Percentiles rank a stretch among this genome's conserved stretches.
phyloP scores from a whole-genome alignment of 73 alveolate species.

The Symbiodinium natans region DNA sequence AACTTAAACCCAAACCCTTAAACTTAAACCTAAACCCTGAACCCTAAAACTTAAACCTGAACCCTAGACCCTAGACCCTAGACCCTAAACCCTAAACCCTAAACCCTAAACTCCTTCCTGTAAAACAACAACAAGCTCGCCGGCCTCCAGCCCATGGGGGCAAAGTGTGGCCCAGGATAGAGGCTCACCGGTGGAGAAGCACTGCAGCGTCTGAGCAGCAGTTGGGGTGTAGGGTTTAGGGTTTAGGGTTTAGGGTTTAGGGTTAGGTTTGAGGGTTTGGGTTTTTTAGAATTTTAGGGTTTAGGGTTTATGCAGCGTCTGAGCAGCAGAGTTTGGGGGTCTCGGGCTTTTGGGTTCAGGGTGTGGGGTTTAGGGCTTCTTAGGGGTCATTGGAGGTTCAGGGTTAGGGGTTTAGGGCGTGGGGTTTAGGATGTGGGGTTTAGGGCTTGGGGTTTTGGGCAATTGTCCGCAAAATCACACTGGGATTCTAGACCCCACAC shows the following conservation, averaged over 20 bases:
- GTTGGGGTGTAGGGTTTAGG: background rate
- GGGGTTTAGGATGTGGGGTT: no score
- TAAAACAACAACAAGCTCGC: background rate
- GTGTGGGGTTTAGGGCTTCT: no score
- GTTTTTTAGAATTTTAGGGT: background rate
- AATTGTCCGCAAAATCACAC: no score
- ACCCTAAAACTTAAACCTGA: no score
- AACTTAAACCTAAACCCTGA: no score
- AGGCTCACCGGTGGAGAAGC: conserved; percentile 70
- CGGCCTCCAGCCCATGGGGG: conserved; percentile 71
- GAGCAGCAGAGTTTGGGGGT: background rate
- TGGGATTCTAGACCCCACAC: background rate
- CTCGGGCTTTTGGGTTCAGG: no score
- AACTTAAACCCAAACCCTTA: no score
- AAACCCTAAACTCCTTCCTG: background rate
- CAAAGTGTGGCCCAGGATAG: conserved; percentile 35
- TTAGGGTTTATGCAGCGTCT: background rate
- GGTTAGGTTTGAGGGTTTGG: background rate
- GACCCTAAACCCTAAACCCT: background rate
- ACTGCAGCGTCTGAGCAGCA: conserved; percentile 28
- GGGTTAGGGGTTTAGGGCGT: no score
- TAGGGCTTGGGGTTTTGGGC: no score
- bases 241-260: background rate
- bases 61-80: background rate
- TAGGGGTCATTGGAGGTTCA: no score